Conservation (phyloP, 2,329 filamentous ascomycete genomes). For the Diaporthe aspalathi region DNA sequence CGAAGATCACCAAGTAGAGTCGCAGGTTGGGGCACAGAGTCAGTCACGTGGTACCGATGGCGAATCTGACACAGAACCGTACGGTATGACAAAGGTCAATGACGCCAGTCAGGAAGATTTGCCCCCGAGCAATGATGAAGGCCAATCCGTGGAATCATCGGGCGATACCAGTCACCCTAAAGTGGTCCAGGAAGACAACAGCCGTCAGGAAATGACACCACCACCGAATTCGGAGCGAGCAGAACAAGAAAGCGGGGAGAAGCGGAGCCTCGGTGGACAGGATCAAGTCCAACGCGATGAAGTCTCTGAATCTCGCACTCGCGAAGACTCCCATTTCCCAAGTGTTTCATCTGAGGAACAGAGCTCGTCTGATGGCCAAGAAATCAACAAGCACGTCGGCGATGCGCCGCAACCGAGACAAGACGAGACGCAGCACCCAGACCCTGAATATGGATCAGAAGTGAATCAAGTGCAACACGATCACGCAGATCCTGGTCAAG, state of each 20-base stretch:
- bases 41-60: not conserved
- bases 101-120: not conserved
- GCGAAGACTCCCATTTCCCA: not conserved
- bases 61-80: not conserved
- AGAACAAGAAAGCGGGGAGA: not conserved
- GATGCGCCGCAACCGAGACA: not conserved
- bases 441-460: not conserved
- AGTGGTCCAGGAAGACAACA: not conserved
- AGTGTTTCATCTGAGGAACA: not conserved
- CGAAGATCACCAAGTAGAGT: not conserved
- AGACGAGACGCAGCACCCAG: not conserved
- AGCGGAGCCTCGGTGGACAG: not conserved
- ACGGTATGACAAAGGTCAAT: not conserved
- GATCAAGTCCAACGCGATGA: constrained; percentile 1
- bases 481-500: not conserved
- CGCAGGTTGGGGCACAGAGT: not conserved
- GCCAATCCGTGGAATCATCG: not conserved
- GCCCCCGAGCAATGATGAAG: not conserved
- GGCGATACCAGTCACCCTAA: not conserved
- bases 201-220: not conserved
- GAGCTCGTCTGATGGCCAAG: not conserved
- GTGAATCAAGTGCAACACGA: not conserved
- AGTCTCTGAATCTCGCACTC: not conserved
- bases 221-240: not conserved
- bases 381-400: not conserved